These are phyloP conservation scores for Clonostachys rosea DNA, from an alignment of 2,329 filamentous ascomycete species.

Conservation along the genomic window DNA sequence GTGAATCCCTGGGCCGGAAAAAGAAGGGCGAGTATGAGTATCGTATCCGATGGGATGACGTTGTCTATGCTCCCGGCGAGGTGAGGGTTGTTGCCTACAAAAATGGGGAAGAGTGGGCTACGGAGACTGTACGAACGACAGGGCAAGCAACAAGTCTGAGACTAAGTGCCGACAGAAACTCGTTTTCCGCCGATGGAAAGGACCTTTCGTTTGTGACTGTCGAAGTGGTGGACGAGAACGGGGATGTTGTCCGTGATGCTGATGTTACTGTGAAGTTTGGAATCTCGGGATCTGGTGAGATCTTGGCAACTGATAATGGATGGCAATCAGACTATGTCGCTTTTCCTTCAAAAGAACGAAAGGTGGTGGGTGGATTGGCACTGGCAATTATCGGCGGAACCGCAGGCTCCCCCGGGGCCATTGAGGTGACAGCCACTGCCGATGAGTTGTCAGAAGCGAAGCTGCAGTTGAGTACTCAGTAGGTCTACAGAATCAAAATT, in stretches of 20 bases:
- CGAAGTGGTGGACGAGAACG: conserved; percentile 34
- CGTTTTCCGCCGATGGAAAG: conserved; percentile 30
- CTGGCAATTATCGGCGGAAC: conserved; percentile 30
- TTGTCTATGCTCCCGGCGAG: conserved; percentile 40
- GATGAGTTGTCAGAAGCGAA: neutral
- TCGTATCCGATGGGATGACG: conserved; percentile 47
- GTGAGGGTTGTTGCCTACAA: conserved; percentile 41
- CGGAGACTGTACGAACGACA: conserved; percentile 29
- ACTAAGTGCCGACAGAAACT: conserved; percentile 30
- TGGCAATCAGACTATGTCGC: conserved; percentile 36
- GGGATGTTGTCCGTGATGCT: conserved; percentile 35
- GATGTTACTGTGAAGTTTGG: conserved; percentile 34
- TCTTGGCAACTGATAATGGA: conserved; percentile 47
- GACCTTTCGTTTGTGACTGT: conserved; percentile 41
- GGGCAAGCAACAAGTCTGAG: conserved; percentile 28
- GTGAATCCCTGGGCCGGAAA: conserved; percentile 32
- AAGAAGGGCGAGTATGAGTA: conserved; percentile 28
- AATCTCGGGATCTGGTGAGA: conserved; percentile 32
- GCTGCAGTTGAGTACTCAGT: too few species aligned
- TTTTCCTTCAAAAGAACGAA: conserved; percentile 31
- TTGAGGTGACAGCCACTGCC: conserved; percentile 2
- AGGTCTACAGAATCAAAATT: too few species aligned
- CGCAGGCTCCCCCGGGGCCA: neutral
- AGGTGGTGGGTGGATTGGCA: conserved; percentile 32
- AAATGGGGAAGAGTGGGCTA: conserved; percentile 38